These are phyloP conservation scores for Teratosphaeria pseudoeucalypti DNA, from an alignment of 2,329 filamentous ascomycete species.

Conservation along the genomic window DNA sequence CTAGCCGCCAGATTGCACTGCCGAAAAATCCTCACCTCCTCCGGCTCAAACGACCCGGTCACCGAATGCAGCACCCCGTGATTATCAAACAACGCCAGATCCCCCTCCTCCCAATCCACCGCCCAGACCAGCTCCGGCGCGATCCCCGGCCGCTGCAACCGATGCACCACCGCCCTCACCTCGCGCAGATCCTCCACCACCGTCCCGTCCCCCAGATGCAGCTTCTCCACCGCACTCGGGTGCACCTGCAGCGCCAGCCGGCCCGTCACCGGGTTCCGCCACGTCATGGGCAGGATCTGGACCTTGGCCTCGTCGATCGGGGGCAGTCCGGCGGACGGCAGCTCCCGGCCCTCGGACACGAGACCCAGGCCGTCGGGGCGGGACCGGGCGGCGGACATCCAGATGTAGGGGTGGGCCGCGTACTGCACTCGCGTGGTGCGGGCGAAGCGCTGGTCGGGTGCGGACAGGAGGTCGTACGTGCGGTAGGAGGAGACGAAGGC, in stretches of 20 bases:
- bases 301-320: slow-evolving; percentile 56
- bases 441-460: slow-evolving; percentile 57
- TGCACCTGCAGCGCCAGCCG: slow-evolving; percentile 63
- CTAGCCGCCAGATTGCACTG: slow-evolving; percentile 72
- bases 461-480: slow-evolving; percentile 58
- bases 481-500: slow-evolving; percentile 62
- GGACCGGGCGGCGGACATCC: slow-evolving; percentile 63
- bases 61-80: slow-evolving; percentile 65
- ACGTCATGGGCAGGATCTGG: slow-evolving; percentile 64
- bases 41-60: slow-evolving; percentile 60
- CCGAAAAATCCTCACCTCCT: slow-evolving; percentile 65
- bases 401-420: slow-evolving; percentile 69
- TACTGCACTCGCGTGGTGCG: slow-evolving; percentile 61
- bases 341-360: slow-evolving; percentile 54
- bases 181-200: slow-evolving; percentile 57
- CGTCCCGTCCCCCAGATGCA: slow-evolving; percentile 56
- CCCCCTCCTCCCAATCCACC: slow-evolving; percentile 68
- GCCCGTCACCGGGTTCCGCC: slow-evolving; percentile 62
- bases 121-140: slow-evolving; percentile 58
- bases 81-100: slow-evolving; percentile 70
- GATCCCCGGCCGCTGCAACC: slow-evolving; percentile 62
- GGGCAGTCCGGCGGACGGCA: slow-evolving; percentile 50
- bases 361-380: slow-evolving; percentile 62
- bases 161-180: slow-evolving; percentile 61
- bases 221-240: slow-evolving; percentile 58